These are phyloP conservation scores for Cicer chorassanicum DNA, from an alignment of 306 rosid species.

Conservation along the genomic window DNA sequence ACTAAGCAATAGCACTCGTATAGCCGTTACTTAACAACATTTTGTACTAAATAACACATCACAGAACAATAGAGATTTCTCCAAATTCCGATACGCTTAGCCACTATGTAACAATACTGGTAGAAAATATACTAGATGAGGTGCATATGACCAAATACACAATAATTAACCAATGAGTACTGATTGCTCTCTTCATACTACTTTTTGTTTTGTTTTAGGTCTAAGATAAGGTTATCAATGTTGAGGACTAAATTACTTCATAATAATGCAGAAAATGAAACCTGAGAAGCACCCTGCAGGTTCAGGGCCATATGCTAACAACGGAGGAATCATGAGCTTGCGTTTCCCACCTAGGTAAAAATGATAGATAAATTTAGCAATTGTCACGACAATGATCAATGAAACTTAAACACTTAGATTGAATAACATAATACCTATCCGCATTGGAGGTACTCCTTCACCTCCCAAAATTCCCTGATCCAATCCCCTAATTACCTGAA, in stretches of 20 bases:
- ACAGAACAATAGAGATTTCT: neutral
- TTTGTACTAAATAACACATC: neutral
- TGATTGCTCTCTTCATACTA: slow-evolving; percentile 18
- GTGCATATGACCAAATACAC: slow-evolving; percentile 5
- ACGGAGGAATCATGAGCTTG: slow-evolving; percentile 81
- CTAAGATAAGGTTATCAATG: slow-evolving; percentile 1
- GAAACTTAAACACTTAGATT: slow-evolving; percentile 8
- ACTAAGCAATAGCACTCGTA: neutral
- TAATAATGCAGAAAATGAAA: slow-evolving; percentile 31
- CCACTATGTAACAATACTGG: neutral
- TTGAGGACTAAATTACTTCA: slow-evolving; percentile 30
- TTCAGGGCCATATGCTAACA: slow-evolving; percentile 96
- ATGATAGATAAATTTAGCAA: slow-evolving; percentile 23
- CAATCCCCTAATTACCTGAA: slow-evolving; percentile 78
- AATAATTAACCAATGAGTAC: slow-evolving; percentile 3
- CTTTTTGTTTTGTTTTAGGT: neutral
- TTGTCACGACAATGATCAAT: slow-evolving; percentile 22
- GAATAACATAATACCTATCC: slow-evolving; percentile 62
- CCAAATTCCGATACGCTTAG: neutral
- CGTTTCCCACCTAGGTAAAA: slow-evolving; percentile 80
- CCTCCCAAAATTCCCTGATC: slow-evolving; percentile 97
- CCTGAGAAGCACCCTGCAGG: slow-evolving; percentile 98
- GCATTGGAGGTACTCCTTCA: slow-evolving; percentile 97
- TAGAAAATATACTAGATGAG: neutral
- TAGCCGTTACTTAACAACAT: neutral